phyloP scores from a whole-genome alignment of 1,284 basidiomycete species.

The Rhodotorula sp. region DNA sequence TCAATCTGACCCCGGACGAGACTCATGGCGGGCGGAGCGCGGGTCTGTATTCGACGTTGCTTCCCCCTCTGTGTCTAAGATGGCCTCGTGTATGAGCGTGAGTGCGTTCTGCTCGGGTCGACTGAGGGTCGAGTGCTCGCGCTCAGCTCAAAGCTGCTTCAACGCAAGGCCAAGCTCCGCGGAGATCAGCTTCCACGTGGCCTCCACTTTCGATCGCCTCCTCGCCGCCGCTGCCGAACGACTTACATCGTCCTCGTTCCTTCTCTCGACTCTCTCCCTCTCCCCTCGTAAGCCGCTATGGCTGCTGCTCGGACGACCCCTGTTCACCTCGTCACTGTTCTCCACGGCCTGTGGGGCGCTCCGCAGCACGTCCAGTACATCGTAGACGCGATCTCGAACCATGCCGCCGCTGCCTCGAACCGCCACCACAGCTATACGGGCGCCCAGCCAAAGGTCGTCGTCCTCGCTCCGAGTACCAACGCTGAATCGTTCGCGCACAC shows the following conservation, averaged over 20 bases:
- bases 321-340: constrained; percentile 25
- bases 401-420: neutral
- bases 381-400: constrained; percentile 15
- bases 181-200: too few relatives aligned
- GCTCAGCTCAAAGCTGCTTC: neutral
- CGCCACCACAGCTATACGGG: neutral
- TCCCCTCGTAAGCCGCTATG: neutral
- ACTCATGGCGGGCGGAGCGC: constrained; percentile 6
- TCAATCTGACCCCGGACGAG: constrained; percentile 21
- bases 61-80: neutral
- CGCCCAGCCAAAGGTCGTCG: constrained; percentile 21
- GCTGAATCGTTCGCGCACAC: constrained; percentile 57
- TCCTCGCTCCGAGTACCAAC: constrained; percentile 53
- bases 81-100: too few relatives aligned
- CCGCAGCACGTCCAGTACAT: constrained; percentile 37
- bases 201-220: neutral
- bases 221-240: too few relatives aligned
- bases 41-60: neutral
- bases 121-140: too few relatives aligned
- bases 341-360: constrained; percentile 40
- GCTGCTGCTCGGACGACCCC: neutral
- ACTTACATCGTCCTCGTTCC: too few relatives aligned
- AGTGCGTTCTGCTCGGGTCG: too few relatives aligned
- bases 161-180: neutral
- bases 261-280: neutral